These are phyloP conservation scores for Penicillium frequentans DNA, from an alignment of 2,329 filamentous ascomycete species.

Conservation along the genomic window DNA sequence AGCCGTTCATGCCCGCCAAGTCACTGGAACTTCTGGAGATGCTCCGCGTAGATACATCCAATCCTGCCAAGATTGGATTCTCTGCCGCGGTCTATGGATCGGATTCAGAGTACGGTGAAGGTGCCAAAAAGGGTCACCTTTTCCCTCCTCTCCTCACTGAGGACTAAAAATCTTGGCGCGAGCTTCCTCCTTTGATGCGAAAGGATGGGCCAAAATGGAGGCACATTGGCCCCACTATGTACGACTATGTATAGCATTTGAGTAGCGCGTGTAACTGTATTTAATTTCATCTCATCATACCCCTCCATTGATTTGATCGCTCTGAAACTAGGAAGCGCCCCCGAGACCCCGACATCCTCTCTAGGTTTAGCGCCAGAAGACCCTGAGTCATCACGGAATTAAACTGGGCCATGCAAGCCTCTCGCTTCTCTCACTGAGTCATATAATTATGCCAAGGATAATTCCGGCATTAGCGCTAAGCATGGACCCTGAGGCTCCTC, in stretches of 20 bases:
- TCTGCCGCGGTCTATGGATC: slow-evolving; percentile 60
- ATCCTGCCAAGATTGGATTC: slow-evolving; percentile 59
- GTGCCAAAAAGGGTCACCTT: slow-evolving; percentile 47
- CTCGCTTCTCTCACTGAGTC: neutral
- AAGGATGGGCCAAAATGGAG: slow-evolving; percentile 25
- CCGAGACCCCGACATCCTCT: neutral
- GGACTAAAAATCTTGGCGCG: slow-evolving; percentile 21
- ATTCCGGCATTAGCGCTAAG: neutral
- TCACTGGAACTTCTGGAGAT: slow-evolving; percentile 70
- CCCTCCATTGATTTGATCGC: neutral
- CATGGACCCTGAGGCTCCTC: neutral
- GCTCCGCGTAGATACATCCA: slow-evolving; percentile 63
- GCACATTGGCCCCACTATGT: neutral
- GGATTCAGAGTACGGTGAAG: slow-evolving; percentile 70
- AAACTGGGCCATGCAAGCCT: neutral
- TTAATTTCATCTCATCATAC: neutral
- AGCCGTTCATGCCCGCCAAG: slow-evolving; percentile 87
- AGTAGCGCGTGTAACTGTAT: neutral
- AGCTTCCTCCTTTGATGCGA: slow-evolving; percentile 24
- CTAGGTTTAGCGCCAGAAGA: neutral
- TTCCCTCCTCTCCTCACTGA: slow-evolving; percentile 52
- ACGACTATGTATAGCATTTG: neutral
- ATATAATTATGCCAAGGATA: neutral
- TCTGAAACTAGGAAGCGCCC: too few species aligned
- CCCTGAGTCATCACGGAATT: neutral